phyloP scores from a whole-genome alignment of 495 filamentous ascomycete genomes.

The Evernia prunastri region DNA sequence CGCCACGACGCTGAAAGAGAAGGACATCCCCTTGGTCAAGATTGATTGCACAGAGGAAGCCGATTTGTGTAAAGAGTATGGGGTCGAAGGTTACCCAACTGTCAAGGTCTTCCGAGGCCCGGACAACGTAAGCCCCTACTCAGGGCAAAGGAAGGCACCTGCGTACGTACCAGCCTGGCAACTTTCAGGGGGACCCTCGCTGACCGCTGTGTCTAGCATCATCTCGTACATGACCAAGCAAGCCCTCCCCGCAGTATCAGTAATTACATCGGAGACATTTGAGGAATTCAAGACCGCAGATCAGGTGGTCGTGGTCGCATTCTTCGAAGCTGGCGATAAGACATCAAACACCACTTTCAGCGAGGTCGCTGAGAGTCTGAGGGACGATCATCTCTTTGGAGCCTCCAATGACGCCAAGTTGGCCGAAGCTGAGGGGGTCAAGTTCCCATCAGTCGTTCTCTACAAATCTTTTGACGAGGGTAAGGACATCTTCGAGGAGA shows the following conservation, averaged over 20 bases:
- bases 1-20: slow-evolving; percentile 88
- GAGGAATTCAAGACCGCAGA: slow-evolving; percentile 97
- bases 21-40: slow-evolving; percentile 87
- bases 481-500: slow-evolving; percentile 74
- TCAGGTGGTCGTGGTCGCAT: slow-evolving; percentile 91
- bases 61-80: slow-evolving; percentile 81
- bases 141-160: slow-evolving; percentile 81
- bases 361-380: slow-evolving; percentile 70
- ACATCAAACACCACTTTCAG: slow-evolving; percentile 73
- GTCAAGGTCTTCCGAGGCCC: slow-evolving; percentile 96
- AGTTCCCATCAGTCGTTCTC: slow-evolving; percentile 78
- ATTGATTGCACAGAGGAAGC: slow-evolving; percentile 94
- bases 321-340: slow-evolving; percentile 80
- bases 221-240: slow-evolving; percentile 99
- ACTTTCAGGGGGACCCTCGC: neutral
- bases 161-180: slow-evolving; percentile 53
- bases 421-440: slow-evolving; percentile 84
- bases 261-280: slow-evolving; percentile 68
- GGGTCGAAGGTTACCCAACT: slow-evolving; percentile 95
- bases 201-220: slow-evolving; percentile 49
- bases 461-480: slow-evolving; percentile 99
- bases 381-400: slow-evolving; percentile 90
- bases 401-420: slow-evolving; percentile 73
- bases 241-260: slow-evolving; percentile 84
- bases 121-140: slow-evolving; percentile 78